These are phyloP conservation scores for Leccinum variicolor DNA, from an alignment of 768 basidiomycete genomes.

Conservation along the genomic window DNA sequence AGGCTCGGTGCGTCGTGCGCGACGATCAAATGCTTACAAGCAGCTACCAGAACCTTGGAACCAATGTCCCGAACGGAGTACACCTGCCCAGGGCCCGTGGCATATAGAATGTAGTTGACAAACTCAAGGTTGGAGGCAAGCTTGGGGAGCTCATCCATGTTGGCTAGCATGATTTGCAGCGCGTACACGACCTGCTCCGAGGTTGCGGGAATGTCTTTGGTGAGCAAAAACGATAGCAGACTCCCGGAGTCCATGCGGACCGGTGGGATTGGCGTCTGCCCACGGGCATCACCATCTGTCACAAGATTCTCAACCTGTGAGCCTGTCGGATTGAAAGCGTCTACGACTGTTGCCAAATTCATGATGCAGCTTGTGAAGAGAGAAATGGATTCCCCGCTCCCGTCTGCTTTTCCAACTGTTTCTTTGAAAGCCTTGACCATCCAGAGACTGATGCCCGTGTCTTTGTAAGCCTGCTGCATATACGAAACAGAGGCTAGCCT, in stretches of 20 bases:
- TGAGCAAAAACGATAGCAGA: constrained; percentile 1
- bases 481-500: neutral
- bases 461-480: neutral
- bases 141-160: neutral
- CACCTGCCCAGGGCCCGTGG: constrained; percentile 1
- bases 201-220: neutral
- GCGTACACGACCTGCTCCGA: constrained; percentile 1
- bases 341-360: neutral
- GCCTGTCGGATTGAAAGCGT: neutral
- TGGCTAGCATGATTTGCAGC: constrained; percentile 1
- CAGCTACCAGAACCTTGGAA: neutral
- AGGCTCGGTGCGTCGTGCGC: neutral
- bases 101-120: constrained; percentile 2
- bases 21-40: neutral
- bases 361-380: constrained; percentile 1
- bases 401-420: neutral
- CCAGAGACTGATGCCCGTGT: neutral
- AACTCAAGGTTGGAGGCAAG: constrained; percentile 1
- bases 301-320: neutral
- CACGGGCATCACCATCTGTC: neutral
- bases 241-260: neutral
- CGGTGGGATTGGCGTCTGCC: neutral
- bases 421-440: neutral
- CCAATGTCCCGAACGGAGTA: constrained; percentile 1
- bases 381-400: neutral